phyloP scores from a whole-genome alignment of 2,329 filamentous ascomycete genomes.

The Dactylellina sp. region DNA sequence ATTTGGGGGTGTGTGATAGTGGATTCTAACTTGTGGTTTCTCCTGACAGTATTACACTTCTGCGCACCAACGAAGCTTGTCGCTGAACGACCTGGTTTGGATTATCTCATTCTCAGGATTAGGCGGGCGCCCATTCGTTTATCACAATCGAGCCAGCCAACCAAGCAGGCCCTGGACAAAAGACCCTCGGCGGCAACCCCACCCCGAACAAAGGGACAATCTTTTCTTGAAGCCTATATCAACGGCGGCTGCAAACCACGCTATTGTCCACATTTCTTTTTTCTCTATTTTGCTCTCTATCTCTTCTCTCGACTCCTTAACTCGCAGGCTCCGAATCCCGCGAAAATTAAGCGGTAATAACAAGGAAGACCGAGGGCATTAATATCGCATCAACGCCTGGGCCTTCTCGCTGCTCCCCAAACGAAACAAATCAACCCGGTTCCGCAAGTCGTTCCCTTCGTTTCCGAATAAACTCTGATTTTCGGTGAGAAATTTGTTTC shows the following conservation, averaged over 20 bases:
- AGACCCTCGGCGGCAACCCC: slow-evolving; percentile 49
- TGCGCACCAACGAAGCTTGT: slow-evolving; percentile 15
- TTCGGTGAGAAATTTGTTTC: slow-evolving; percentile 52
- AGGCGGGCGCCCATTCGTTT: slow-evolving; percentile 40
- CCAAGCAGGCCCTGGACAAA: slow-evolving; percentile 28
- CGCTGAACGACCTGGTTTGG: slow-evolving; percentile 26
- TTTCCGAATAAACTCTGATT: slow-evolving; percentile 9
- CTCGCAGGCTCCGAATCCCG: not conserved
- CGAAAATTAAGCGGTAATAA: slow-evolving; percentile 18
- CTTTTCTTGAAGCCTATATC: slow-evolving; percentile 24
- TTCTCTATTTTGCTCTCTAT: slow-evolving; percentile 1
- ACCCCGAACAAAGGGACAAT: slow-evolving; percentile 33
- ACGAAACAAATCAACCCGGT: not conserved
- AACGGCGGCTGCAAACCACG: slow-evolving; percentile 45
- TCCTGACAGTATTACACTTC: slow-evolving; percentile 2
- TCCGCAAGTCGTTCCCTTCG: slow-evolving; percentile 10
- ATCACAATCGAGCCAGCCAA: slow-evolving; percentile 43
- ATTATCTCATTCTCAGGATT: slow-evolving; percentile 15
- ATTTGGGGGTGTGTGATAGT: not conserved
- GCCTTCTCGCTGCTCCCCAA: slow-evolving; percentile 2
- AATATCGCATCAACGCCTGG: slow-evolving; percentile 35
- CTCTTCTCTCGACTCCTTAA: slow-evolving; percentile 11
- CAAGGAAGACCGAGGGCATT: slow-evolving; percentile 22
- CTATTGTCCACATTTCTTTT: slow-evolving; percentile 29
- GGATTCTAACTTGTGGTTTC: slow-evolving; percentile 25